Evolutionary conservation across 352 stramenopile species (phyloP), one percentile per base, ranked within the genome.

Genomic region (Globisporangium spinosum): DNA sequence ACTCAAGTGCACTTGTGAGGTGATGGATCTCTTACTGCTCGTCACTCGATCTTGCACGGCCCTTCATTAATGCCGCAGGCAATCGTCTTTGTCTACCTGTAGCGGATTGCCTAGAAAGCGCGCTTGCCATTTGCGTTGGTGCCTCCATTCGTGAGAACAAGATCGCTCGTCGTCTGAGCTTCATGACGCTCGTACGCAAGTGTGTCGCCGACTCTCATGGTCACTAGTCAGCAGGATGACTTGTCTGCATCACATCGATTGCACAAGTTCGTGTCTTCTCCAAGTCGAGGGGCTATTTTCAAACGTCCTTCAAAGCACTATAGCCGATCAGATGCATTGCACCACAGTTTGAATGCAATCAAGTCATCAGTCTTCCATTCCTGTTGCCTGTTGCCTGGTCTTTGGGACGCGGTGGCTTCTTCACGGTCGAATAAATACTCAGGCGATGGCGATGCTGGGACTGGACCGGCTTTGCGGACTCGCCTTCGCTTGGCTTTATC

Each of bases 351-450:
- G 43, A 51, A 51, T 51, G 6, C 43, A 7, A 51, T 51, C 43
- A 51, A 12, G 43, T 23, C 17, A 22, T 20, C 17, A 51, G n/a
- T 17, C 55, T 10, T 10, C 3, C 55, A 43, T n/a, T 27, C n/a
- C 2, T 20, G 9, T 32, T 32, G 29, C 29, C 29, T 32, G 29
- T 32, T 22, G 56, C n/a, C 10, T 34, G 56, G 23, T 62, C 56
- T 62, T 62, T 55, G 6, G n/a, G 53, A 8, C 43, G 56, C n/a
- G 38, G 27, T 17, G 61, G 43, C 34, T 71, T 76, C 67, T 84
- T 80, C 10, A n/a, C 58, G 3, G 75, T 81, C 7, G 77, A 81
- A 60, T 81, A 43, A 49, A 84, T 75, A 34, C 70, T 75, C 27
- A 87, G 62, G 20, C 78, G 73, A 54, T 73, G 77, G 3, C 77